Base-by-base conservation (phyloP, 2,329 filamentous ascomycete genomes). In the Xylariaceae sp. region DNA sequence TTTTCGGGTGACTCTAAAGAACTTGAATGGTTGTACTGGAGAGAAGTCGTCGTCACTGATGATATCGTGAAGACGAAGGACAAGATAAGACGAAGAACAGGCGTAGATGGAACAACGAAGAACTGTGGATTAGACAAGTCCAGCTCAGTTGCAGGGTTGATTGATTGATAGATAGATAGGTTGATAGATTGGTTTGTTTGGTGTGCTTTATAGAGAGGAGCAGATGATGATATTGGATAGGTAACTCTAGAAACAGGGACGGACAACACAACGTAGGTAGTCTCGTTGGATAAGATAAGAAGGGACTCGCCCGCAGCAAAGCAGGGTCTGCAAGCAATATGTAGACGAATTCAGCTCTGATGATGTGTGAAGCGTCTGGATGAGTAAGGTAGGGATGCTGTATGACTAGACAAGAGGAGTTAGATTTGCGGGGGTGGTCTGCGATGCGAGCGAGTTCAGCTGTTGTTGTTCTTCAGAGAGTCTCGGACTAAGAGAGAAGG, bases 1-100 rank as follows among this genome's bases (percentile, higher is more conserved):
- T 57, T 58, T 56, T 60, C 65, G 60, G 63, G 64, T 55, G 56
- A 59, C 62, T 57, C 64, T 63, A 65, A 65, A 66, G 53, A 66
- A 62, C 50, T 59, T 60, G 18, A 55, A 55, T 45, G n/a, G 34
- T 55, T 59, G 56, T 57, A 51, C 53, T 63, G 57, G 55, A 35
- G 57, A 60, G 62, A 54, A 60, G 54, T 58, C 60, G 64, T 62
- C 64, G 62, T 66, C 64, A 66, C 62, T 44, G 55, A 59, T 55
- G 52, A 59, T 53, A 44, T 55, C 10, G 61, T 55, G 51, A 64
- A 58, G 59, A 60, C 62, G 62, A 59, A 62, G 54, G 56, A 48
- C 8, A 52, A 50, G 35, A 50, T 42, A 3, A 10, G 47, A 39
- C 55, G n/a, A 53, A 53, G 51, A 50, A 61, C 53, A 42, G 2